A percentile compares a stretch with the other conserved stretches of the same genome.
Evolutionary conservation across 495 filamentous ascomycete genomes (phyloP).

Genomic region (Aspergillus affinis): DNA sequence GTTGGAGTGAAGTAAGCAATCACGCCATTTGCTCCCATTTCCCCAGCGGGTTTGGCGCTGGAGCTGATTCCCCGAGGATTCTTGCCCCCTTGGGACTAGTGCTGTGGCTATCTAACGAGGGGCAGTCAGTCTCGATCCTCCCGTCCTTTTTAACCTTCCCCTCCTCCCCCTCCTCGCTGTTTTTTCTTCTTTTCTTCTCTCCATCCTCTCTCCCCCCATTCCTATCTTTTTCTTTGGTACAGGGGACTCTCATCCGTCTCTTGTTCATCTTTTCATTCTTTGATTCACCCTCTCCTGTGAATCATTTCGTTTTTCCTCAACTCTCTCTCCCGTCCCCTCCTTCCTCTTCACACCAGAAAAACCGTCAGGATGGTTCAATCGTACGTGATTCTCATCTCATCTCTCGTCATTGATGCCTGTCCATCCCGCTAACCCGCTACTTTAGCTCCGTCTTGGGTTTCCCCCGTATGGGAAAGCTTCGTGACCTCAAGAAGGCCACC

Average conservation of each 20-base stretch:
- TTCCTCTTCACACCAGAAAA: constrained; percentile 27
- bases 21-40: not conserved
- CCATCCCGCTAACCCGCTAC: constrained; percentile 20
- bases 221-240: constrained; percentile 13
- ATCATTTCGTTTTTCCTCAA: constrained; percentile 16
- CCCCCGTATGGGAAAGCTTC: constrained; percentile 93
- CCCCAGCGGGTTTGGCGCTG: too few relatives aligned
- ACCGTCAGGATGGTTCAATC: constrained; percentile 77
- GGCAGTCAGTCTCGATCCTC: constrained; percentile 14
- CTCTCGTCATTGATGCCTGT: constrained; percentile 23
- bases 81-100: not conserved
- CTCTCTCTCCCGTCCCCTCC: constrained; percentile 15
- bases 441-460: constrained; percentile 70
- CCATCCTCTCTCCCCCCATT: constrained; percentile 7
- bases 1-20: not conserved
- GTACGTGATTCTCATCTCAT: constrained; percentile 36
- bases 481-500: constrained; percentile 99
- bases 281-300: constrained; percentile 13
- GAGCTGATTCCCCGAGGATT: not conserved
- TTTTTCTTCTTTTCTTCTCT: constrained; percentile 11
- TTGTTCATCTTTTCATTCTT: constrained; percentile 22
- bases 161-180: constrained; percentile 13
- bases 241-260: constrained; percentile 13
- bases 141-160: constrained; percentile 11
- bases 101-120: not conserved